Evolutionary conservation across 345 rosid species (phyloP).

Genomic region (Laguncularia racemosa): DNA sequence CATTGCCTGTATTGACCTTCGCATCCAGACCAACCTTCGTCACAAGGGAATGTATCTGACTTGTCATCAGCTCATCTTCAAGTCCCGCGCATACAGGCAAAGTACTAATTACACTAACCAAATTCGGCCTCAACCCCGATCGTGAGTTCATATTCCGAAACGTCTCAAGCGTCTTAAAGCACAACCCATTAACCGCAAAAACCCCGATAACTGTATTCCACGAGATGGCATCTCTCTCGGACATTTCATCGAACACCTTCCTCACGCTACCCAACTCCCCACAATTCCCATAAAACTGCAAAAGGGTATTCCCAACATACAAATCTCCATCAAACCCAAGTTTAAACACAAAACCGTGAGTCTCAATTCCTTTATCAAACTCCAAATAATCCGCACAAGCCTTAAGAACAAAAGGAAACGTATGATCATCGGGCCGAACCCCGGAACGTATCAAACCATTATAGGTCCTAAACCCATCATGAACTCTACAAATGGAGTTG

Average conservation of each 20-base stretch:
- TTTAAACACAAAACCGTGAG: constrained; percentile 48
- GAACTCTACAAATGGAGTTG: constrained; percentile 17
- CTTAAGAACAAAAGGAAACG: constrained; percentile 42
- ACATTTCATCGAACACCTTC: constrained; percentile 44
- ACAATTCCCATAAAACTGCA: constrained; percentile 27
- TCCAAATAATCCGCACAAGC: constrained; percentile 26
- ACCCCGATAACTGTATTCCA: constrained; percentile 35
- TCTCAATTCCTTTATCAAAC: constrained; percentile 44
- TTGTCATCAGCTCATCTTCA: constrained; percentile 17
- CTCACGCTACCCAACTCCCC: constrained; percentile 15
- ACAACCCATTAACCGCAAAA: constrained; percentile 22
- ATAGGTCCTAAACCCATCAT: constrained; percentile 25
- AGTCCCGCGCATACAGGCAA: constrained; percentile 36
- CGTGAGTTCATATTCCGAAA: constrained; percentile 21
- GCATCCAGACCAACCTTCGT: constrained; percentile 33
- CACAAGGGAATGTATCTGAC: constrained; percentile 31
- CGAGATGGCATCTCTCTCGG: constrained; percentile 33
- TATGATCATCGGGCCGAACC: constrained; percentile 38
- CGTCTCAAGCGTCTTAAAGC: constrained; percentile 21
- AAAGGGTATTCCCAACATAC: constrained; percentile 34
- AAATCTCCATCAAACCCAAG: constrained; percentile 35
- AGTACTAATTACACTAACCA: constrained; percentile 29
- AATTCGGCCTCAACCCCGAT: constrained; percentile 28
- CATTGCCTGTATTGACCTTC: constrained; percentile 30
- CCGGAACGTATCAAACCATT: constrained; percentile 32